These are phyloP conservation scores for Pseudocercospora crystallina DNA, from an alignment of 2,329 filamentous ascomycete genomes.

Conservation along the genomic window DNA sequence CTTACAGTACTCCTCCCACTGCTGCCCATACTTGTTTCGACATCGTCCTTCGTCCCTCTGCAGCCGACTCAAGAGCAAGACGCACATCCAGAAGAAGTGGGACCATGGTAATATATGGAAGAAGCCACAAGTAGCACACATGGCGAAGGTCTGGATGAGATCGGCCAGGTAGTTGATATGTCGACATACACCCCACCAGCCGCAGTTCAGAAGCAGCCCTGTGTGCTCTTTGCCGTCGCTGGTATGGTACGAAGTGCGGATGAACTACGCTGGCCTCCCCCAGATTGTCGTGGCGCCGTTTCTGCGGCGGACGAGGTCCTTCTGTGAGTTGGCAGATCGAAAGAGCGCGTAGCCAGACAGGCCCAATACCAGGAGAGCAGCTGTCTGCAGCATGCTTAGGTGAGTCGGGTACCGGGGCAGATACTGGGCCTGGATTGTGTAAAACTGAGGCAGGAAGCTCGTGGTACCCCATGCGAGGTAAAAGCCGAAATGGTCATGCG, in stretches of 20 bases:
- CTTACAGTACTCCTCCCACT: constrained; percentile 23
- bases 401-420: constrained; percentile 24
- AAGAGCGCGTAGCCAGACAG: constrained; percentile 21
- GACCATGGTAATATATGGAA: constrained; percentile 20
- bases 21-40: constrained; percentile 20
- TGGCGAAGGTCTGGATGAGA: constrained; percentile 21
- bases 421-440: constrained; percentile 24
- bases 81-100: constrained; percentile 23
- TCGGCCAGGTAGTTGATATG: constrained; percentile 25
- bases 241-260: constrained; percentile 20
- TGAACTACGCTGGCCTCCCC: constrained; percentile 23
- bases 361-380: constrained; percentile 15
- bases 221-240: constrained; percentile 20
- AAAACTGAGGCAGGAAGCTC: constrained; percentile 24
- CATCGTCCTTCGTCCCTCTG: constrained; percentile 20
- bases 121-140: constrained; percentile 24
- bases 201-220: constrained; percentile 19
- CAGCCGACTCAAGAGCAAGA: constrained; percentile 16
- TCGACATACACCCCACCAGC: constrained; percentile 24
- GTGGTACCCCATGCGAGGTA: constrained; percentile 26
- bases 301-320: constrained; percentile 19
- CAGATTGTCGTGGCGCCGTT: constrained; percentile 18
- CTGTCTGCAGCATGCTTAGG: constrained; percentile 12
- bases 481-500: constrained; percentile 27
- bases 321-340: constrained; percentile 20